These are phyloP conservation scores for Lathyrus oleraceus DNA, from an alignment of 306 rosid species.

Conservation along the genomic window DNA sequence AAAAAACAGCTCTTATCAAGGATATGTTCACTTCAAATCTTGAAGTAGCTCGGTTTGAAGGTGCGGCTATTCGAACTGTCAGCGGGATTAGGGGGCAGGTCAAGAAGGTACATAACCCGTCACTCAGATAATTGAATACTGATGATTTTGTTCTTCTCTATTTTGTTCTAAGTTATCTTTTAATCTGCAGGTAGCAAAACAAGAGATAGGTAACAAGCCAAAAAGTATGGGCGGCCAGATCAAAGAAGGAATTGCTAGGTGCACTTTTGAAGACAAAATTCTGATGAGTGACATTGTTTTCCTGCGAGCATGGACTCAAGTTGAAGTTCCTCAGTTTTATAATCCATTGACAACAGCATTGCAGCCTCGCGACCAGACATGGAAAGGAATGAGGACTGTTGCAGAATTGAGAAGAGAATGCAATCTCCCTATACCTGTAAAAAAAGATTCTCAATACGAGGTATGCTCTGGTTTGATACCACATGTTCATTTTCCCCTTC, in stretches of 20 bases:
- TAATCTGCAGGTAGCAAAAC: conserved; percentile 79
- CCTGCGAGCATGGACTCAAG: conserved; percentile 90
- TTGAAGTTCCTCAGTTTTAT: conserved; percentile 75
- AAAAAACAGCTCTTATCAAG: conserved; percentile 87
- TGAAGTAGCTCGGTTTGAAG: conserved; percentile 94
- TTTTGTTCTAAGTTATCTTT: conserved; percentile 15
- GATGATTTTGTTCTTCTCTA: conserved; percentile 15
- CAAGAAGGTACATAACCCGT: conserved; percentile 70
- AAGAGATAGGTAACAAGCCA: conserved; percentile 78
- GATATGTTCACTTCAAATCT: conserved; percentile 95
- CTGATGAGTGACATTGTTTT: conserved; percentile 96
- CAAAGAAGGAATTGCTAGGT: conserved; percentile 91
- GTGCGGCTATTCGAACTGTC: conserved; percentile 88
- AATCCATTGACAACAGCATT: conserved; percentile 85
- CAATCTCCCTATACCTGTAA: conserved; percentile 68
- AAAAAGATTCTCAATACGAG: conserved; percentile 91
- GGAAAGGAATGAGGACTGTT: conserved; percentile 93
- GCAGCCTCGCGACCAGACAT: conserved; percentile 76
- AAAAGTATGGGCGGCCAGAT: conserved; percentile 69
- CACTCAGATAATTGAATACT: conserved; percentile 4
- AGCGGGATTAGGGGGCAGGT: conserved; percentile 95
- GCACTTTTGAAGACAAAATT: conserved; percentile 96
- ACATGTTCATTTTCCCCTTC: neutral
- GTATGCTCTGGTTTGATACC: conserved; percentile 43
- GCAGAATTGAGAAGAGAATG: conserved; percentile 85